Conservation (phyloP, 495 filamentous ascomycete species). For the Tuber brumale region DNA sequence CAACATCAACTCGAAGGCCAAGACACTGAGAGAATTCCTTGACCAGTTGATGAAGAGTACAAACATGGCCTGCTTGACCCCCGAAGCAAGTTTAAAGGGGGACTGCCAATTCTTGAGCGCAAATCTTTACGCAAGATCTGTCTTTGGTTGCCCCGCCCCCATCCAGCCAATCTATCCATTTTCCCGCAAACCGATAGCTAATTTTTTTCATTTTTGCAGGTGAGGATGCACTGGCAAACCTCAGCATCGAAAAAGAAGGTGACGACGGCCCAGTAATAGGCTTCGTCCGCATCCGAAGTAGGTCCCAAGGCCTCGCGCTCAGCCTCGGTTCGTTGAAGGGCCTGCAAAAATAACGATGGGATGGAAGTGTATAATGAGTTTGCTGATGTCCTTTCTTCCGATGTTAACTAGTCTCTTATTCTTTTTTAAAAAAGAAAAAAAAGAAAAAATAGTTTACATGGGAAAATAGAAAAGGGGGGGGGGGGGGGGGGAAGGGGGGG, state of each 20-base stretch:
- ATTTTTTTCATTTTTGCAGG: constrained; percentile 52
- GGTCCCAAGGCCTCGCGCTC: constrained; percentile 89
- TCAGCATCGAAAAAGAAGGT: constrained; percentile 96
- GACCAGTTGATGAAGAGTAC: constrained; percentile 93
- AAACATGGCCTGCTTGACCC: constrained; percentile 97
- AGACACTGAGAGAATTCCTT: constrained; percentile 85
- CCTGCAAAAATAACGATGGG: constrained; percentile 57
- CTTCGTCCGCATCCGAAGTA: constrained; percentile 97
- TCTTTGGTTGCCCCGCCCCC: constrained; percentile 79
- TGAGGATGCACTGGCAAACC: constrained; percentile 95
- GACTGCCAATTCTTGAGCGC: constrained; percentile 98
- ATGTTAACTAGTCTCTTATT: not conserved
- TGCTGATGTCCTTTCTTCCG: not conserved
- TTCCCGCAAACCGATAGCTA: constrained; percentile 2
- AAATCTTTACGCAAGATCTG: constrained; percentile 93
- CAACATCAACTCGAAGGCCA: constrained; percentile 96
- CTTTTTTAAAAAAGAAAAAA: constrained; percentile 15
- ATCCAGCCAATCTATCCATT: not conserved
- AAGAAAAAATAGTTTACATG: constrained; percentile 25
- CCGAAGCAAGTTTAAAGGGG: constrained; percentile 90
- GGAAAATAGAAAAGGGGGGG: not conserved
- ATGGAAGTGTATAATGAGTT: not conserved
- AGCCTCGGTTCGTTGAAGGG: constrained; percentile 94
- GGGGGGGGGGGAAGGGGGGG: not conserved
- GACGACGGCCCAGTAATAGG: constrained; percentile 93